Conservation (phyloP, 192 early-diverging fungal species). For the Pilobolus umbonatus region DNA sequence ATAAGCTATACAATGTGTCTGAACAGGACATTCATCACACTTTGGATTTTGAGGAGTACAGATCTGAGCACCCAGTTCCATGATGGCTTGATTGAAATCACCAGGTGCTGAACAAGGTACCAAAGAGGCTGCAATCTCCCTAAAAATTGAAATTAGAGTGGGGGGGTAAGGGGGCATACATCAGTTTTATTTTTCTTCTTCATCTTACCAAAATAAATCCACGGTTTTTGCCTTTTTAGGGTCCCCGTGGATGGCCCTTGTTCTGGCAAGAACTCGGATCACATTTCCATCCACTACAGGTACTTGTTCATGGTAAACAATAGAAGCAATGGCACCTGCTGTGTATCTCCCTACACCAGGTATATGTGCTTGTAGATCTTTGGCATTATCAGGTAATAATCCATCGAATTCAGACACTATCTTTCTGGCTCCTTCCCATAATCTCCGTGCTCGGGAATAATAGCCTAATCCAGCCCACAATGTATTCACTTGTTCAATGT, state of each 20-base stretch:
- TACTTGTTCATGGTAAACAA: conserved; percentile 60
- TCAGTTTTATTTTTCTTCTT: not conserved
- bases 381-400: conserved; percentile 51
- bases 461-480: conserved; percentile 78
- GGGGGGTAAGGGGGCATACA: not conserved
- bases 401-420: conserved; percentile 51
- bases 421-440: conserved; percentile 62
- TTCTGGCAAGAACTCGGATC: conserved; percentile 60
- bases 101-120: conserved; percentile 57
- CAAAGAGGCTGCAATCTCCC: conserved; percentile 53
- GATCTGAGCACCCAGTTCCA: conserved; percentile 74
- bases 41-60: conserved; percentile 65
- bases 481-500: conserved; percentile 53
- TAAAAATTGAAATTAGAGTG: conserved; percentile 16
- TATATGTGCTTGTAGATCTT: conserved; percentile 49
- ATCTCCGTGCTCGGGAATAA: conserved; percentile 64
- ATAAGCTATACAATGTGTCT: conserved; percentile 51
- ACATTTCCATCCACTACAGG: conserved; percentile 78
- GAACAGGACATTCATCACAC: conserved; percentile 60
- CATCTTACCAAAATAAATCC: conserved; percentile 54
- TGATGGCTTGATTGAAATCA: conserved; percentile 75
- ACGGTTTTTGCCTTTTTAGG: conserved; percentile 53
- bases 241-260: conserved; percentile 60
- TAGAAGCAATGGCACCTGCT: conserved; percentile 66
- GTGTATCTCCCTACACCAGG: conserved; percentile 71